A percentile compares a stretch with the other conserved stretches of the same genome.
Conservation (phyloP, 2,329 filamentous ascomycete species). For the Cordyceps farinosa region DNA sequence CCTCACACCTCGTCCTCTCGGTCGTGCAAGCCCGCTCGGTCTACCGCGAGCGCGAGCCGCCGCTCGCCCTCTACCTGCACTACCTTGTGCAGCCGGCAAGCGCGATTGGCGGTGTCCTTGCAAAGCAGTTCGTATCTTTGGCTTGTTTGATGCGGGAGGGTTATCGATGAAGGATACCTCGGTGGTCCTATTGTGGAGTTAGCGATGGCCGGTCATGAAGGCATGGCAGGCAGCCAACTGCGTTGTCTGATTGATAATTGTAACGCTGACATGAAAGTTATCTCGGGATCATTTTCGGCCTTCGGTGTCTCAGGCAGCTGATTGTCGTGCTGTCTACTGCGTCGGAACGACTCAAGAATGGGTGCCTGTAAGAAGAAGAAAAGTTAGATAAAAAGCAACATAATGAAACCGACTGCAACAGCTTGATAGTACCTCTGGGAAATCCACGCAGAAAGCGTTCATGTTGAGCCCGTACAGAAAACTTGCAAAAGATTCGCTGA, state of each 20-base stretch:
- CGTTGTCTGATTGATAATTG: background rate
- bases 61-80: constrained; percentile 31
- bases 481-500: constrained; percentile 92
- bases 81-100: constrained; percentile 43
- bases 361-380: constrained; percentile 57
- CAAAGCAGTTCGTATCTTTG: constrained; percentile 44
- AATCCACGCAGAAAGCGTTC: constrained; percentile 98
- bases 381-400: constrained; percentile 5
- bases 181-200: constrained; percentile 62
- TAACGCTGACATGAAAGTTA: constrained; percentile 72
- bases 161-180: constrained; percentile 91
- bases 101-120: constrained; percentile 45
- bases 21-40: constrained; percentile 44
- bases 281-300: constrained; percentile 57
- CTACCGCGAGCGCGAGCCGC: constrained; percentile 33
- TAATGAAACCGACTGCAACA: background rate
- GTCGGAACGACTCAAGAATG: constrained; percentile 75
- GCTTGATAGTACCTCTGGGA: constrained; percentile 70
- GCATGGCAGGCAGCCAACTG: background rate
- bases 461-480: constrained; percentile 97
- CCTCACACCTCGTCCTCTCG: constrained; percentile 44
- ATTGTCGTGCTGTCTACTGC: constrained; percentile 57
- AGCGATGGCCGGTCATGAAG: constrained; percentile 17
- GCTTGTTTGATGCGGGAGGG: constrained; percentile 56
- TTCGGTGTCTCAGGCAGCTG: constrained; percentile 30